Evolutionary conservation across 1,284 basidiomycete genomes (phyloP), one percentile per base, ranked within the genome.

Genomic region (Pascua sp.): DNA sequence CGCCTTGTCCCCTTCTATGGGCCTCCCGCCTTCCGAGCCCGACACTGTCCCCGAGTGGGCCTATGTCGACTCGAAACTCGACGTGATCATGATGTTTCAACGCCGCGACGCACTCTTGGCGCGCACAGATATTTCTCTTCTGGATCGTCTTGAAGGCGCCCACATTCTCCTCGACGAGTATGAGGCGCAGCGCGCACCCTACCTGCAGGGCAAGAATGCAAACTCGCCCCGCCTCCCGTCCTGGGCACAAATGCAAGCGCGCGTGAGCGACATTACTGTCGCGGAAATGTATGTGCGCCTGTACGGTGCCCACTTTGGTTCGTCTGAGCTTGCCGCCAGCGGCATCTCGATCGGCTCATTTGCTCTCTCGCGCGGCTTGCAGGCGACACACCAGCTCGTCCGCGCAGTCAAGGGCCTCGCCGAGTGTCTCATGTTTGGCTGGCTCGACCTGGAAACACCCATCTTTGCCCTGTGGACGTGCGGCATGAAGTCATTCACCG

Each of bases 161-260:
- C 32, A 48, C 36, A 17, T 10, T 16, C 16, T 54, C 1, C 38
- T 54, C 18, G 53, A 48, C 11, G 47, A 43, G 7, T 49, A 38
- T 15, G 36, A 42, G 13, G 46, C 43, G 11, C 5, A 8, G 11
- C 42, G 38, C 5, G 41, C 53, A 8, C 40, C 24, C 5, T 42
- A 54, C 37, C 17, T 42, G 9, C 51, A 18, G 12, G 38, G 37
- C 8, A 17, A 13, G 16, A 18, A 46, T 15, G 32, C 44, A 69
- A 78, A 57, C 46, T 67, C 1, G n/a, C 53, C 12, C 69, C 76
- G 36, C n/a, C 76, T 17, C 69, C 44, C 42, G 56, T 1, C 56
- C 56, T 38, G 64, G 73, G 42, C 18, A 77, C 80, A 38, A 64
- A 75, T 49, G 66, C 71, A 37, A 65, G 64, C 49, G 59, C 75